These are phyloP conservation scores for Orychophragmus violaceus DNA, from an alignment of 345 rosid species.

Conservation along the genomic window DNA sequence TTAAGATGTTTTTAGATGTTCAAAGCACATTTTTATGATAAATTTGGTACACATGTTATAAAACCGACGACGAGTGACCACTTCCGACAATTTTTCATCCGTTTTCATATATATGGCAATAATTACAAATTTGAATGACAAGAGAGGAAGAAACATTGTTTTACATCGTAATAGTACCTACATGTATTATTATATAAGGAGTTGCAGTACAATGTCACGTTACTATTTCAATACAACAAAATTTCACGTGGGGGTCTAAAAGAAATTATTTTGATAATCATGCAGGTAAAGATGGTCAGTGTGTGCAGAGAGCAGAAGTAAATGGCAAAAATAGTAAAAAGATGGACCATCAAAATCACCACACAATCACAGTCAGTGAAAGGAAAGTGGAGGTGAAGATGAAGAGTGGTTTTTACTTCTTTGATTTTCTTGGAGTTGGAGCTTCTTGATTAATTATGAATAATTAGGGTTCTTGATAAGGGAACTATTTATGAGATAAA, in stretches of 20 bases:
- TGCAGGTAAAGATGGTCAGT: constrained; percentile 35
- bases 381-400: constrained; percentile 14
- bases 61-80: constrained; percentile 18
- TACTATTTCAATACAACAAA: constrained; percentile 27
- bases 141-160: constrained; percentile 23
- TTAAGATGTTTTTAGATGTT: neutral
- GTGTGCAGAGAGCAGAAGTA: constrained; percentile 32
- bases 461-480: neutral
- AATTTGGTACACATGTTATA: neutral
- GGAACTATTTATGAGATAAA: neutral
- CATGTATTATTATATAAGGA: constrained; percentile 20
- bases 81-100: neutral
- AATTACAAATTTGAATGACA: constrained; percentile 25
- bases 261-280: constrained; percentile 1
- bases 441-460: constrained; percentile 12
- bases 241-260: constrained; percentile 32
- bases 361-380: constrained; percentile 25
- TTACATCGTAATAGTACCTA: constrained; percentile 30
- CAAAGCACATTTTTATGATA: neutral
- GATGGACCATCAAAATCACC: constrained; percentile 34
- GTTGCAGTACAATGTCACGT: constrained; percentile 20
- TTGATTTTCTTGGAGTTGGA: constrained; percentile 34
- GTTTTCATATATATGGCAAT: constrained; percentile 2
- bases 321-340: constrained; percentile 31
- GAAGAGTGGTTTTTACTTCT: constrained; percentile 23